Conservation (phyloP, 768 basidiomycete genomes). For the Phylloporus arenicola region DNA sequence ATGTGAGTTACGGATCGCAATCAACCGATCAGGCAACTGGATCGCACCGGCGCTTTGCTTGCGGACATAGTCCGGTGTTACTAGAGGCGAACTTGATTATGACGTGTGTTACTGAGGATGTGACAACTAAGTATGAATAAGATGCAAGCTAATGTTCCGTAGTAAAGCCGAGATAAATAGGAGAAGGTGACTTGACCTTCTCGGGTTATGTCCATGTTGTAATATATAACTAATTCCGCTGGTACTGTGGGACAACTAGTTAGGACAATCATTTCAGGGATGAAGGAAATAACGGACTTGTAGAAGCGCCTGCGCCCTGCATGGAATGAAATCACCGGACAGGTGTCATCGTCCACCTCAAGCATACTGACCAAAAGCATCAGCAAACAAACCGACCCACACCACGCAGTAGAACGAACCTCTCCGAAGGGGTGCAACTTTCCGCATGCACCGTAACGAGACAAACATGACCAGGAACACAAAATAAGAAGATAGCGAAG, state of each 20-base stretch:
- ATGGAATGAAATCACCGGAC: neutral
- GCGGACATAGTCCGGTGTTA: neutral
- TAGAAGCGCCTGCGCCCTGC: neutral
- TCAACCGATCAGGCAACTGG: neutral
- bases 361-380: conserved; percentile 1
- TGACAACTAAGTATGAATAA: neutral
- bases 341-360: too few species aligned
- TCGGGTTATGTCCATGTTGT: neutral
- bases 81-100: neutral
- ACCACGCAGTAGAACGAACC: conserved; percentile 1
- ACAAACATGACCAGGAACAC: conserved; percentile 7
- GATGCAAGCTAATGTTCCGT: neutral
- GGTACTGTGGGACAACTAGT: conserved; percentile 1
- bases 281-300: neutral
- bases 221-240: conserved; percentile 1
- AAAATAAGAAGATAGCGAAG: conserved; percentile 12
- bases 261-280: neutral
- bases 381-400: neutral
- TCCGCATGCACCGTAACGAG: neutral
- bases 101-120: neutral
- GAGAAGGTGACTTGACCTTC: neutral
- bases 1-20: neutral
- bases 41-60: neutral
- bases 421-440: conserved; percentile 1
- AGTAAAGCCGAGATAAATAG: neutral